These are phyloP conservation scores for Biancaea sappan DNA, from an alignment of 306 rosid genomes.

Conservation along the genomic window DNA sequence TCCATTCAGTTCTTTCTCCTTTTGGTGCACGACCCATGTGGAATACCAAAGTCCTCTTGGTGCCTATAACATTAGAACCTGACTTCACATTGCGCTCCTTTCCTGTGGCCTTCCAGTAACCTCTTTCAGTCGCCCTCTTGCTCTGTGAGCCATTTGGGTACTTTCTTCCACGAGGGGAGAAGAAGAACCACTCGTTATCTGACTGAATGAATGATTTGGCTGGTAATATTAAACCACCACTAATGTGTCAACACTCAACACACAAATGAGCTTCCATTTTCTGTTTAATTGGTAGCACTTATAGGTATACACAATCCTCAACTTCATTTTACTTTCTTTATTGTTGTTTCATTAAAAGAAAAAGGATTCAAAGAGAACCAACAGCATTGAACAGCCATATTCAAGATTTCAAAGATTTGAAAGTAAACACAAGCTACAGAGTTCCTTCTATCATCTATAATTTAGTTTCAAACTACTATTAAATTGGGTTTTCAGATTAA, in stretches of 20 bases:
- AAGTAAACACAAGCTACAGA: neutral
- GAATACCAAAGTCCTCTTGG: slow-evolving; percentile 90
- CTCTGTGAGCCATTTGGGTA: slow-evolving; percentile 95
- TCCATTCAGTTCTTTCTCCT: slow-evolving; percentile 97
- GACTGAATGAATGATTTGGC: slow-evolving; percentile 75
- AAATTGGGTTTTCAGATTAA: too few relatives aligned
- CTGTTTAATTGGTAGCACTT: neutral
- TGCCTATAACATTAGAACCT: slow-evolving; percentile 66
- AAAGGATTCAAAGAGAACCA: neutral
- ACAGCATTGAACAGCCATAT: neutral
- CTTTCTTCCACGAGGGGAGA: slow-evolving; percentile 91
- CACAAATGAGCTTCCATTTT: neutral
- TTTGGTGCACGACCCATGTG: slow-evolving; percentile 93
- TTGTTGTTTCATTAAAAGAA: neutral
- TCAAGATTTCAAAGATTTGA: neutral
- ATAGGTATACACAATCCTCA: neutral
- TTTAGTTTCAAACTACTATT: neutral
- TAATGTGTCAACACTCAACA: slow-evolving; percentile 22
- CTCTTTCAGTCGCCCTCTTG: slow-evolving; percentile 82
- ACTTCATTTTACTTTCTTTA: neutral
- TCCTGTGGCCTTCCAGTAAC: slow-evolving; percentile 98
- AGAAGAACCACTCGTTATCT: slow-evolving; percentile 94
- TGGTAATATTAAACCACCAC: slow-evolving; percentile 47
- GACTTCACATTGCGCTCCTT: slow-evolving; percentile 90
- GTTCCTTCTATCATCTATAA: slow-evolving; percentile 19